Base-by-base conservation (phyloP, 2,329 filamentous ascomycete species). In the Diaporthe capsici region DNA sequence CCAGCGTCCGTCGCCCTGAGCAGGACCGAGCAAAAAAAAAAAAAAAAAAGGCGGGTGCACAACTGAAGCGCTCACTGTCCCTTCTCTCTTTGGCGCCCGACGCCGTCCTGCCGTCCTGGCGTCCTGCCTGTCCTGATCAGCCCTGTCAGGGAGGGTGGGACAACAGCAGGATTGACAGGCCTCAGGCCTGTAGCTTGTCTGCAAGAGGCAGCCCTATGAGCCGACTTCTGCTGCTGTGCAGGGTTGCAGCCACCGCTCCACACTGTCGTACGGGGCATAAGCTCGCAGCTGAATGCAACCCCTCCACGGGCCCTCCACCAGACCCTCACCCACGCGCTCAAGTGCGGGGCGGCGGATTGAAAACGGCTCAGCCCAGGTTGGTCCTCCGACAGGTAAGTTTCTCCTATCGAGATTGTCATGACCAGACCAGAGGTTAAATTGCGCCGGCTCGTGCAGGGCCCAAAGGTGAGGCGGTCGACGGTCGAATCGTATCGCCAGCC, bases 81-180 rank as follows among this genome's bases (percentile, higher is more conserved):
- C 42, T 13, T 67, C 28, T 34, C 44, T n/a, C 13, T 20, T 39
- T n/a, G 12, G 65, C 22, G 28, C 22, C 47, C 22, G 65, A 17
- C 34, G 3, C 22, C 34, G n/a, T 68, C 47, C 47, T 53, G 34
- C 22, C 47, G 47, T 42, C 34, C 55, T 60, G 31, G 28, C 28
- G 17, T 12, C 42, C 13, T 44, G 42, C 39, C 61, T 65, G 44
- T 31, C 44, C 31, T 37, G 63, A 15, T 31, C 13, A 20, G 63
- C 63, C 63, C 22, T 68, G 63, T 39, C 63, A 37, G 60, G 20
- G n/a, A 17, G 47, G 12, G 63, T 53, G 15, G 15, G 42, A 65
- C 61, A 65, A 12, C 37, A 39, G 37, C 37, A 65, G 61, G 61
- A 68, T 39, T 68, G 63, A 53, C 63, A 68, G 31, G 25, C 63